Percentiles rank a stretch among this genome's conserved stretches.
Conservation (phyloP, 164 flowering plant species). For the Sextonia rubra region DNA sequence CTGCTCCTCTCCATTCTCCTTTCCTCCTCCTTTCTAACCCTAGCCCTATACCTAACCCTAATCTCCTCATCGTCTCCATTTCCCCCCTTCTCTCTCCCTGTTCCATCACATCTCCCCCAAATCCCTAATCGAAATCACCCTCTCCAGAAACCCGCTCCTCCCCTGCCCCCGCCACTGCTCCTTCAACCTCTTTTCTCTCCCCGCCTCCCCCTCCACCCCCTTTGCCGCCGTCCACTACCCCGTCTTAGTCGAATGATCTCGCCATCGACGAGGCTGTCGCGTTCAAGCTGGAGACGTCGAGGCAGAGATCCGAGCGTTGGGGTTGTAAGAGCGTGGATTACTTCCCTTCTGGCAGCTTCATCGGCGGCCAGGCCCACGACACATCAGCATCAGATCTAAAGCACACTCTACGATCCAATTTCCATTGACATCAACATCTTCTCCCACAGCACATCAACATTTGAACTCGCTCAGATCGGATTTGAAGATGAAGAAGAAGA, state of each 20-base stretch:
- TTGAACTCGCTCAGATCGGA: no score
- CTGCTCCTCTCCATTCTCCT: slow-evolving; percentile 12
- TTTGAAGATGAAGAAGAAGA: no score
- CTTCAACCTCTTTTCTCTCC: slow-evolving; percentile 9
- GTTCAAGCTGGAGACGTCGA: slow-evolving; percentile 20
- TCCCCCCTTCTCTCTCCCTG: slow-evolving; percentile 13
- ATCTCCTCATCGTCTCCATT: slow-evolving; percentile 13
- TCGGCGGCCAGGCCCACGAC: slow-evolving; percentile 11
- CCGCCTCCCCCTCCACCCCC: slow-evolving; percentile 2
- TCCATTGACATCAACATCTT: no score
- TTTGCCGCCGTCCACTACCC: slow-evolving; percentile 6
- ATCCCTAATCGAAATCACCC: slow-evolving; percentile 7
- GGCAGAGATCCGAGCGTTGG: slow-evolving; percentile 11
- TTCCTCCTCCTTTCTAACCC: slow-evolving; percentile 6
- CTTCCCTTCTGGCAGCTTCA: slow-evolving; percentile 18
- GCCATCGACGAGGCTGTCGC: slow-evolving; percentile 9
- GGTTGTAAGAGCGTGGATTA: slow-evolving; percentile 3
- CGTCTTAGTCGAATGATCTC: slow-evolving; percentile 11
- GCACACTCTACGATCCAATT: no score
- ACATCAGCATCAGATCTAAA: no score
- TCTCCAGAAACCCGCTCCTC: slow-evolving; percentile 4
- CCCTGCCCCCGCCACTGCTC: slow-evolving; percentile 13
- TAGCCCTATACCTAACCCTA: slow-evolving; percentile 4
- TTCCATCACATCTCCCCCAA: slow-evolving; percentile 10
- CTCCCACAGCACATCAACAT: no score